phyloP scores from a whole-genome alignment of 805 yeast species.

The Diddensiella santjacobensis region DNA sequence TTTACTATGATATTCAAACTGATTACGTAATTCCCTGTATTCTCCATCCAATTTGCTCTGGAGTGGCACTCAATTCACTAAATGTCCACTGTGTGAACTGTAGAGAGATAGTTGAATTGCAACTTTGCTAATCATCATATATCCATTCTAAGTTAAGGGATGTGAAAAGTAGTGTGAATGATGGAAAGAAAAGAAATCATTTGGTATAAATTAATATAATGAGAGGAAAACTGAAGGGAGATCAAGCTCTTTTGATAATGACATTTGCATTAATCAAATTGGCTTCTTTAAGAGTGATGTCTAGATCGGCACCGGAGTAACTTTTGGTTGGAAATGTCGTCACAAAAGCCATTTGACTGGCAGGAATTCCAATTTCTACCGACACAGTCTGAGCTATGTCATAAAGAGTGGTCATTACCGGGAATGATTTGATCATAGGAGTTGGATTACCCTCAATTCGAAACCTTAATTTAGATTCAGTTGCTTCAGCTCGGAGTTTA shows the following conservation, averaged over 20 bases:
- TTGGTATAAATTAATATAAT: too few relatives aligned
- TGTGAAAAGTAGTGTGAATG: too few relatives aligned
- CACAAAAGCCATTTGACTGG: slow-evolving; percentile 23
- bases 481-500: slow-evolving; percentile 11
- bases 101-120: too few relatives aligned
- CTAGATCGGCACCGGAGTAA: slow-evolving; percentile 23
- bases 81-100: too few relatives aligned
- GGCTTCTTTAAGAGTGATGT: slow-evolving; percentile 29
- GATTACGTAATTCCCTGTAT: too few relatives aligned
- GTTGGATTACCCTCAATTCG: slow-evolving; percentile 21
- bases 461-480: slow-evolving; percentile 26
- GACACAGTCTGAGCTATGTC: slow-evolving; percentile 28
- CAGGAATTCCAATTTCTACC: slow-evolving; percentile 22
- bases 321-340: slow-evolving; percentile 33
- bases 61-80: too few relatives aligned
- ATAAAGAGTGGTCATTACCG: slow-evolving; percentile 27
- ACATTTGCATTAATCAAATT: slow-evolving; percentile 32
- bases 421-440: slow-evolving; percentile 27
- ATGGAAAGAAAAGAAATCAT: too few relatives aligned
- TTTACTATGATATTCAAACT: too few relatives aligned
- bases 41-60: too few relatives aligned
- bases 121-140: too few relatives aligned
- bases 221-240: too few relatives aligned
- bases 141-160: too few relatives aligned
- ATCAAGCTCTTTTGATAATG: slow-evolving; percentile 17